A percentile compares a stretch with the other conserved stretches of the same genome.
phyloP scores from a whole-genome alignment of 805 yeast genomes.

The Debaryomyces hansenii region DNA sequence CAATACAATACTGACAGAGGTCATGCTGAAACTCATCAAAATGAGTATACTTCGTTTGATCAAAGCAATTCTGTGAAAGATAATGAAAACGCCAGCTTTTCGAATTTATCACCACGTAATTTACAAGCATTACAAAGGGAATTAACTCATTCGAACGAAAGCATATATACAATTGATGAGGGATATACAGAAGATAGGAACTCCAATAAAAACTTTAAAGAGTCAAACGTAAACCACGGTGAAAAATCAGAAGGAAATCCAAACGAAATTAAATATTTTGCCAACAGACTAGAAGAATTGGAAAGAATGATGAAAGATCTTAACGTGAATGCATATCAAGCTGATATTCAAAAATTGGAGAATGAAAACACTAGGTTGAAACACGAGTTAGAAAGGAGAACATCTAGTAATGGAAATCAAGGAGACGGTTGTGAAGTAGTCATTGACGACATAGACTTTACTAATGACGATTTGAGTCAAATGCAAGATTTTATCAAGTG shows the following conservation, averaged over 20 bases:
- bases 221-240: not conserved
- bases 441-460: conserved; percentile 21
- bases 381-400: conserved; percentile 6
- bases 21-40: not conserved
- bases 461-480: conserved; percentile 15
- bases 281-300: conserved; percentile 7
- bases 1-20: not conserved
- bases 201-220: conserved; percentile 11
- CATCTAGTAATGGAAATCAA: not conserved
- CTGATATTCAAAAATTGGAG: conserved; percentile 15
- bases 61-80: conserved; percentile 8
- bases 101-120: not conserved
- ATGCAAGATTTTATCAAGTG: conserved; percentile 28
- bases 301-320: conserved; percentile 15
- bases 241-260: not conserved
- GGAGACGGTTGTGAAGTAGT: conserved; percentile 8
- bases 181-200: conserved; percentile 7
- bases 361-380: conserved; percentile 13
- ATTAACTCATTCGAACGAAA: conserved; percentile 9
- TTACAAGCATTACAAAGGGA: conserved; percentile 5
- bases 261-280: not conserved
- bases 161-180: conserved; percentile 37
- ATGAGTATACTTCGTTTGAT: conserved; percentile 4
- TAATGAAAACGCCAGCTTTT: conserved; percentile 2
- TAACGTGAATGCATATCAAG: conserved; percentile 7